phyloP scores from a whole-genome alignment of 31 red algal species.

The Porphyra umbilicalis region DNA sequence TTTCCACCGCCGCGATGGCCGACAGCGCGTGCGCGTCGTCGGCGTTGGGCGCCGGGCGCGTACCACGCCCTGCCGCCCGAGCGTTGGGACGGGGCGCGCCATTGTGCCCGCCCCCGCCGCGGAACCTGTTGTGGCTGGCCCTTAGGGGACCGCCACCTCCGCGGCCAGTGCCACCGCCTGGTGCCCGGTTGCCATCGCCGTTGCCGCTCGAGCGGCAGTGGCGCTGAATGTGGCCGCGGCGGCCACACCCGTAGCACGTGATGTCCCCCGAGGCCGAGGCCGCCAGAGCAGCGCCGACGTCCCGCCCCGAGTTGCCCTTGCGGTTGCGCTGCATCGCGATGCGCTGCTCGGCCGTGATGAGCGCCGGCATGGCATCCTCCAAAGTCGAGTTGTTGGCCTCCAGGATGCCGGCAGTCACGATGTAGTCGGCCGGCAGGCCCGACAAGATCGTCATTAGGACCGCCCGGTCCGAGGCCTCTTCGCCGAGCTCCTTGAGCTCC shows the following conservation, averaged over 20 bases:
- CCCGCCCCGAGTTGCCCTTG: neutral
- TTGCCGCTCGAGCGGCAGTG: neutral
- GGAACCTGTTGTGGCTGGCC: neutral
- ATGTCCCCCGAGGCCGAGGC: neutral
- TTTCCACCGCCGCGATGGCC: neutral
- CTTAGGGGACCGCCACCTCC: neutral
- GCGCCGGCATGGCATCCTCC: neutral
- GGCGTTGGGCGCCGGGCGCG: too few relatives aligned
- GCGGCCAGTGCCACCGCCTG: neutral
- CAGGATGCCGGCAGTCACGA: neutral
- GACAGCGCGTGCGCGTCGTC: neutral
- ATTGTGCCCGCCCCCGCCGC: neutral
- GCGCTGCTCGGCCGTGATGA: neutral
- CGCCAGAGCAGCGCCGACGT: neutral
- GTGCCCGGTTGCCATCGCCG: neutral
- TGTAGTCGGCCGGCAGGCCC: neutral
- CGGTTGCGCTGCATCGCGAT: neutral
- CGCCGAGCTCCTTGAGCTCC: neutral
- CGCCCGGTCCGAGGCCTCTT: neutral
- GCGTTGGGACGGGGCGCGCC: too few relatives aligned
- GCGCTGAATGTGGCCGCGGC: neutral
- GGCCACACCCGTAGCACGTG: neutral
- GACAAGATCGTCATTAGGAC: neutral
- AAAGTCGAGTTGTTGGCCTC: neutral
- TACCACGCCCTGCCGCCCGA: neutral